phyloP scores from a whole-genome alignment of 1,284 basidiomycete genomes.

The Bjerkandera adusta region DNA sequence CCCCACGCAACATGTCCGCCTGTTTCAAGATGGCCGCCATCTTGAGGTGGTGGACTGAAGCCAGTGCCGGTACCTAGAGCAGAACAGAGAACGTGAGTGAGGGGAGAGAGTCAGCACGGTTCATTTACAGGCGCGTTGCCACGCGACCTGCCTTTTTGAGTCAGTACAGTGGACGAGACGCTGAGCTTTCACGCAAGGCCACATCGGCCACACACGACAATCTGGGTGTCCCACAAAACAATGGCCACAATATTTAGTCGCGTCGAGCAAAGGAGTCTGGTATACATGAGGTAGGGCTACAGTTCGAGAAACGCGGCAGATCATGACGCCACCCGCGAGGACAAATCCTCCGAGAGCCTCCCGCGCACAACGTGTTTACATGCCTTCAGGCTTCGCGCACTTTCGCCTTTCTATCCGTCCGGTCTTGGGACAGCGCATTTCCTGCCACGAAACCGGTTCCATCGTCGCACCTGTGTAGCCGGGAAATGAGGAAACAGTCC shows the following conservation, averaged over 20 bases:
- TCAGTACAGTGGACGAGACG: constrained; percentile 5
- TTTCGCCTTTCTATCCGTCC: constrained; percentile 83
- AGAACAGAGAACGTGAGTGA: constrained; percentile 17
- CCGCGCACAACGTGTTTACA: constrained; percentile 37
- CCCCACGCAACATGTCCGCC: constrained; percentile 50
- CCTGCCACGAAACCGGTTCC: constrained; percentile 87
- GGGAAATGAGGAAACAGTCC: constrained; percentile 1
- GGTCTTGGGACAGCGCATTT: constrained; percentile 87
- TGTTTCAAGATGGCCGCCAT: constrained; percentile 69
- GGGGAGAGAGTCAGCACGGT: constrained; percentile 14
- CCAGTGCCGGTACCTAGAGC: constrained; percentile 21
- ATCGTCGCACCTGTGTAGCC: constrained; percentile 64
- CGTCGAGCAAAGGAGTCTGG: too few relatives aligned
- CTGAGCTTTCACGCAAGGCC: not conserved
- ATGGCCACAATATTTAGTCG: too few relatives aligned
- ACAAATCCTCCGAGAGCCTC: too few relatives aligned
- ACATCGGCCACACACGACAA: too few relatives aligned
- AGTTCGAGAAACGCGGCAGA: too few relatives aligned
- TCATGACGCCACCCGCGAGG: too few relatives aligned
- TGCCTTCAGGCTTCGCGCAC: constrained; percentile 81
- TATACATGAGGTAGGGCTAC: too few relatives aligned
- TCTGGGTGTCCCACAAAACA: too few relatives aligned
- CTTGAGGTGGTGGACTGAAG: constrained; percentile 25
- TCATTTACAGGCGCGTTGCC: constrained; percentile 17
- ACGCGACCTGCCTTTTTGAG: constrained; percentile 15